Percentiles rank a stretch among this genome's conserved stretches.
Evolutionary conservation across 1,284 basidiomycete species (phyloP).

Genomic region (Irpex lacteus): DNA sequence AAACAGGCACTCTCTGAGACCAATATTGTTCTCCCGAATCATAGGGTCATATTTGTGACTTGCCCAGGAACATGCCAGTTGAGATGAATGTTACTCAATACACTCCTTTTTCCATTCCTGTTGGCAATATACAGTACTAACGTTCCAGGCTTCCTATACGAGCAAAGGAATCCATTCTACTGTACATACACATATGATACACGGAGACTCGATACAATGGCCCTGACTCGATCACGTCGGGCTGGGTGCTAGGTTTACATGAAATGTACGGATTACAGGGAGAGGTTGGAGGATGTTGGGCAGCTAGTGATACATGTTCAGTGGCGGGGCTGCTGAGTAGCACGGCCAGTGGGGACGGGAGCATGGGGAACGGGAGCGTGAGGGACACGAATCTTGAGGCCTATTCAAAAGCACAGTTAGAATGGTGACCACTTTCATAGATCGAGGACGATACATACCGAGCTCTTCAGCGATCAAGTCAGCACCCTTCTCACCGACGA

Average conservation of each 20-base stretch:
- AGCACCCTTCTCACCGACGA: conserved; percentile 71
- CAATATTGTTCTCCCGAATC: no score
- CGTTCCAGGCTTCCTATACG: no score
- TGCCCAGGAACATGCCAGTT: no score
- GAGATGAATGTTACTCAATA: no score
- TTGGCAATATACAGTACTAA: no score
- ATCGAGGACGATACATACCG: conserved; percentile 35
- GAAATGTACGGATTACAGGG: background rate
- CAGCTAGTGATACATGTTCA: background rate
- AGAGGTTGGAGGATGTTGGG: background rate
- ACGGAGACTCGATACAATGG: background rate
- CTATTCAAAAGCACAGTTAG: conserved; percentile 27
- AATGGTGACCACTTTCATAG: background rate
- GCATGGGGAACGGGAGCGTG: conserved; percentile 73
- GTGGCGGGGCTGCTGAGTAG: conserved; percentile 42
- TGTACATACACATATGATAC: background rate
- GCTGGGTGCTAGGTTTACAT: background rate
- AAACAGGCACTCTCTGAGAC: no score
- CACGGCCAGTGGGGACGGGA: conserved; percentile 52
- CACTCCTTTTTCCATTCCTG: no score
- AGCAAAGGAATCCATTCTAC: background rate
- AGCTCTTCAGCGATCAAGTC: conserved; percentile 61
- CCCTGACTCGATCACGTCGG: background rate
- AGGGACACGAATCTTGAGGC: conserved; percentile 57
- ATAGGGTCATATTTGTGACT: no score